These are phyloP conservation scores for Chalaropsis thielavioides DNA, from an alignment of 2,329 filamentous ascomycete species.

Conservation along the genomic window DNA sequence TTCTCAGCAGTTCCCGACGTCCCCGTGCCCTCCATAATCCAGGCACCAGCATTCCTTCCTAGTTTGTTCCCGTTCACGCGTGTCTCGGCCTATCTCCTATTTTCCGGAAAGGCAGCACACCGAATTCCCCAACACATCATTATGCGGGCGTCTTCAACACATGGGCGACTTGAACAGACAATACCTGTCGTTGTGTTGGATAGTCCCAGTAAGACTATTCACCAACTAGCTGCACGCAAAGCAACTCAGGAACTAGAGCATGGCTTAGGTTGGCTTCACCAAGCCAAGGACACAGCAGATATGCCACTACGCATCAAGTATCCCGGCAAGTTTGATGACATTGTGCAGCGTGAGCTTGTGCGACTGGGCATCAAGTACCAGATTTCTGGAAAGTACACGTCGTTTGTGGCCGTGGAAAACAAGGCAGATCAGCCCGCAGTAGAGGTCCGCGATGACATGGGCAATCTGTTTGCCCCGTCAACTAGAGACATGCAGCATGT, in stretches of 20 bases:
- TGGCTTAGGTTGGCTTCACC: constrained; percentile 50
- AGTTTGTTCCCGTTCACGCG: constrained; percentile 52
- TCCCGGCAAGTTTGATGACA: constrained; percentile 38
- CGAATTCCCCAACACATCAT: constrained; percentile 38
- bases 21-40: constrained; percentile 41
- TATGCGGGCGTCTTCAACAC: constrained; percentile 39
- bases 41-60: constrained; percentile 49
- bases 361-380: constrained; percentile 51
- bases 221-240: constrained; percentile 56
- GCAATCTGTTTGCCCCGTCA: background rate
- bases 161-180: constrained; percentile 44
- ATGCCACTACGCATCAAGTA: constrained; percentile 33
- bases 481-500: background rate
- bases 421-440: constrained; percentile 18
- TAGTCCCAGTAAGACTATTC: constrained; percentile 40
- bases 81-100: constrained; percentile 49
- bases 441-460: background rate
- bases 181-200: constrained; percentile 44
- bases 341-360: constrained; percentile 52
- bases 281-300: constrained; percentile 32
- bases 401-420: constrained; percentile 52
- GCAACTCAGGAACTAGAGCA: constrained; percentile 56
- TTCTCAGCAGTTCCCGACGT: constrained; percentile 40
- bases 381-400: constrained; percentile 55
- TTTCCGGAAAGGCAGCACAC: constrained; percentile 34